Percentiles rank a stretch among this genome's conserved stretches.
Conservation (phyloP, 352 stramenopile species). For the Phytophthora pisi region DNA sequence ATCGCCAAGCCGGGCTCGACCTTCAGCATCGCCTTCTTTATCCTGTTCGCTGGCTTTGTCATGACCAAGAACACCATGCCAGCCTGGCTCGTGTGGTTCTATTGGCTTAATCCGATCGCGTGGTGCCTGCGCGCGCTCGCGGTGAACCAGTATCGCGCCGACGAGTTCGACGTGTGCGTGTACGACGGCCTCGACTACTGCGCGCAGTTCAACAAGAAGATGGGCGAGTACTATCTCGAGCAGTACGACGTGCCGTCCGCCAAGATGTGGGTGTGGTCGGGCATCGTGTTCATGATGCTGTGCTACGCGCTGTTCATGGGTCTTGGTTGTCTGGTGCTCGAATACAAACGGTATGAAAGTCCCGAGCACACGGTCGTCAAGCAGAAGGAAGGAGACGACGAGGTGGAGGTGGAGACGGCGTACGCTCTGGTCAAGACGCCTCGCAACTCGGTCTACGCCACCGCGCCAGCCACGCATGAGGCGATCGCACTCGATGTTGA, state of each 20-base stretch:
- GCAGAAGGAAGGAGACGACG: too few species aligned
- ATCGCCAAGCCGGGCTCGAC: too few species aligned
- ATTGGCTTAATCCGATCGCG: conserved; percentile 59
- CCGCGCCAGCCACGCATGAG: too few species aligned
- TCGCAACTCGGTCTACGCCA: too few species aligned
- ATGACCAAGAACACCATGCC: conserved; percentile 53
- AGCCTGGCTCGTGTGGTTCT: conserved; percentile 49
- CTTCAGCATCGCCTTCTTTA: too few species aligned
- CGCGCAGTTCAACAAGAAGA: too few species aligned
- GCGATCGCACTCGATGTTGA: too few species aligned
- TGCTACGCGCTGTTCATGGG: conserved; percentile 4
- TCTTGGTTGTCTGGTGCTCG: conserved; percentile 6
- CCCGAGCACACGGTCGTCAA: conserved; percentile 34
- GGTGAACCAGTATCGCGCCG: conserved; percentile 41
- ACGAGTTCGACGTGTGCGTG: conserved; percentile 37
- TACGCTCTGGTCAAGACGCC: too few species aligned
- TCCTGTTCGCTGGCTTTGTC: conserved; percentile 64
- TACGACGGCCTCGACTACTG: conserved; percentile 51
- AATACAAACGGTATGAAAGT: conserved; percentile 37
- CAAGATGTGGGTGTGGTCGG: neutral
- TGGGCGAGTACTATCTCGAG: conserved; percentile 48
- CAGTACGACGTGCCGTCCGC: conserved; percentile 27
- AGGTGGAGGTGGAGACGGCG: too few species aligned
- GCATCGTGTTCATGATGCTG: conserved; percentile 22
- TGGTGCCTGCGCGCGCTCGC: conserved; percentile 45